Evolutionary conservation across 23 red algal species (phyloP), one percentile per base, ranked within the genome.

Genomic region (Gracilaria gracilis): DNA sequence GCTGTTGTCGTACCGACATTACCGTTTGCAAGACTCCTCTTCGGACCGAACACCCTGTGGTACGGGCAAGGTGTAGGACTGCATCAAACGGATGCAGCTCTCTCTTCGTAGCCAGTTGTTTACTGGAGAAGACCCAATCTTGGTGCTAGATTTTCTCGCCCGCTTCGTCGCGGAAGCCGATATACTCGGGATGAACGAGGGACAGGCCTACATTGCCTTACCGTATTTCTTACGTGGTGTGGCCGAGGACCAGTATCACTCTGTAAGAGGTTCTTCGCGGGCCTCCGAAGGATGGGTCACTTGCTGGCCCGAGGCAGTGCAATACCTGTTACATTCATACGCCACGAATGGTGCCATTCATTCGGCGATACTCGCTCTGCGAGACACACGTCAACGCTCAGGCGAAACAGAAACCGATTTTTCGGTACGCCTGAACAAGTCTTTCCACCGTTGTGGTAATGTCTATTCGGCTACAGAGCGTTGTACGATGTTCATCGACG

Each of bases 81-180:
- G 42, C 28, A 39, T 50, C 75, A 80, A 80, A 28, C 42, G 75
- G 0, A 80, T 50, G 75, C 9, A 6, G 4, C 3, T 51, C 39
- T 49, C 39, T 21, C 19, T 57, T 54, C 42, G 8, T 9, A 54
- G 49, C 29, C 24, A 9, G 42, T 2, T 50, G 7, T 51, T 50
- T 1, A 53, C 75, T 28, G 7, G 54, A 42, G 51, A 48, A 9
- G 54, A 49, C 34, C 70, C 70, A n/a, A 49, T 75, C 23, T 23
- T 75, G 70, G 70, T 75, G 42, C 42, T 75, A 11, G 70, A 75
- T 49, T 75, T 49, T 75, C 70, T 75, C 12, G 7, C 70, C 4
- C 70, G 70, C 70, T 75, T 75, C 33, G 70, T 75, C 4, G 70
- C 35, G 35, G 70, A 75, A 75, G 23, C 70, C 12, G 42, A 75